Base-by-base conservation (phyloP, 2,329 filamentous ascomycete genomes). In the Sodiomyces alkalinus region DNA sequence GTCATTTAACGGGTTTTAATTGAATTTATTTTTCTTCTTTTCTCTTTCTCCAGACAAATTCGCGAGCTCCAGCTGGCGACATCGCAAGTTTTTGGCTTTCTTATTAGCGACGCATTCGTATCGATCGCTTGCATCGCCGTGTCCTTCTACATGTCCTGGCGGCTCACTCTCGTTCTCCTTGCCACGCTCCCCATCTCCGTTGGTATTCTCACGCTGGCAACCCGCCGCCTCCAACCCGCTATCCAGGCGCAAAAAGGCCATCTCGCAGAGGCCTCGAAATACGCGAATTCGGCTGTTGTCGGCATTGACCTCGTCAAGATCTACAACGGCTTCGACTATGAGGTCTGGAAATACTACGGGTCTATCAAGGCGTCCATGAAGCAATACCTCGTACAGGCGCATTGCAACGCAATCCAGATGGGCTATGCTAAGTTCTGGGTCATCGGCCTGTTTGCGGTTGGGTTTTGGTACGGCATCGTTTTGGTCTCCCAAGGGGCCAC, bases 271-370 rank as follows among this genome's bases (percentile, higher is more conserved):
- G 81, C 82, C 0, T 75, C 83, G 1, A 87, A 82, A 42, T 60
- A 74, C 31, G 68, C 74, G 1, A 74, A 70, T 7, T 77, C 72
- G 8, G 74, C 81, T 0, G 64, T 92, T 7, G 60, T 62, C 2
- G 74, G 71, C 3, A 87, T 94, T 21, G 82, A 92, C 35, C 69
- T 80, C 0, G 82, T 96, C 44, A 94, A 94, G 47, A 76, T 74
- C 29, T 86, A 80, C 53, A 86, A 87, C 40, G 81, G 77, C 1
- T 68, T 83, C 42, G 63, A 66, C 9, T 58, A 74, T 8, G 86
- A 92, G 47, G 51, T 68, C 1, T 63, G 64, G 43, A 69, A 71
- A 38, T 94, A 92, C 44, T 50, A 56, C 1, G 47, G 43, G 0
- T 60, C 65, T 1, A 63, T 80, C 17, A 57, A 58, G 24, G 50